Evolutionary conservation across 345 rosid genomes (phyloP), one percentile per base, ranked within the genome.

Genomic region (Litchi chinensis): DNA sequence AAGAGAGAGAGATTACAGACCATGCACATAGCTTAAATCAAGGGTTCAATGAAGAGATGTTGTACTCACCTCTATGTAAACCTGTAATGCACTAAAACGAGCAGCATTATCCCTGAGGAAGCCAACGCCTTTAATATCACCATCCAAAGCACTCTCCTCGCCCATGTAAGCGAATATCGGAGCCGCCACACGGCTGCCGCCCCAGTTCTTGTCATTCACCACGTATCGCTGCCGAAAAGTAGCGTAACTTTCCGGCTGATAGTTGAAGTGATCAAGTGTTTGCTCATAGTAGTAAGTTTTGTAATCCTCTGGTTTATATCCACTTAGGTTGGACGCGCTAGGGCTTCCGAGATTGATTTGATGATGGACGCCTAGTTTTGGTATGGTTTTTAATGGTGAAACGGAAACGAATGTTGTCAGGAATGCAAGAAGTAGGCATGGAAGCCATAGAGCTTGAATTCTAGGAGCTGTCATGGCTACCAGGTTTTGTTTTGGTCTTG

Each of bases 211-310:
- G 26, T 10, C 79, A 52, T 71, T 81, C 13, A 83, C 6, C 0
- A 79, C 63, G 12, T 83, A 85, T 15, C 71, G 73, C 13, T 83
- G 84, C 46, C 10, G 40, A 44, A 81, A 82, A 4, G 81, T 76
- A 12, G 9, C 22, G 5, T 78, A 83, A 21, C 86, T 83, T 24
- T 76, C 75, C 1, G 80, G 79, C 13, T 54, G 70, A 21, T 74
- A 85, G 50, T 78, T 83, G 77, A 83, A 85, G 71, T 81, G 88
- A 66, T 83, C 88, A 3, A 85, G 78, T 15, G 84, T 82, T 73
- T 85, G 84, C 3, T 71, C 21, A 13, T 80, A 85, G 28, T 70
- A 74, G 37, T 22, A 75, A 1, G 77, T 66, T 40, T 73, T 22
- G 0, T 68, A 40, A 48, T 67, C 81, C n/a, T 24, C 16, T 0